Percentiles rank a stretch among this genome's conserved stretches.
phyloP scores from a whole-genome alignment of 2,329 filamentous ascomycete genomes.

The Botrytis elliptica region DNA sequence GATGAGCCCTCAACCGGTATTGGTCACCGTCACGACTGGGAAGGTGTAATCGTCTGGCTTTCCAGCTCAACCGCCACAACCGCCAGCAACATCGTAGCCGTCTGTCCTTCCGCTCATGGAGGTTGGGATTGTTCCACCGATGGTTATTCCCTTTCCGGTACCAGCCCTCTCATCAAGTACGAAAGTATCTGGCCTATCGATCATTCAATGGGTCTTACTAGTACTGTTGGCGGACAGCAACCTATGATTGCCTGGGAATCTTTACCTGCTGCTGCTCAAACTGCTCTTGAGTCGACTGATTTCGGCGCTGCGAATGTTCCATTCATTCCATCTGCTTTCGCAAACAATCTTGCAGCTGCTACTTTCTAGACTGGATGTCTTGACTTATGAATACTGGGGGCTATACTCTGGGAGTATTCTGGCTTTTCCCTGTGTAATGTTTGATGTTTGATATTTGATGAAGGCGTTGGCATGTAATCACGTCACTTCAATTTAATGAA shows the following conservation, averaged over 20 bases:
- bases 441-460: neutral
- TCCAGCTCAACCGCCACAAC: constrained; percentile 37
- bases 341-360: constrained; percentile 45
- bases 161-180: constrained; percentile 49
- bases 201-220: constrained; percentile 43
- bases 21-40: constrained; percentile 57
- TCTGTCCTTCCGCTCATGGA: constrained; percentile 54
- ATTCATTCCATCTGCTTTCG: constrained; percentile 40
- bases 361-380: constrained; percentile 31
- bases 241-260: constrained; percentile 47
- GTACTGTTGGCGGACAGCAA: constrained; percentile 41
- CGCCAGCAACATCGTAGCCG: constrained; percentile 45
- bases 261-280: constrained; percentile 40
- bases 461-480: neutral
- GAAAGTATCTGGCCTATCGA: constrained; percentile 48
- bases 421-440: neutral
- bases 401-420: neutral
- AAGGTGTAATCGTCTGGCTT: constrained; percentile 54
- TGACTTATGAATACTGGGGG: neutral
- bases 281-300: constrained; percentile 42
- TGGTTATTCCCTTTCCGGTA: constrained; percentile 44
- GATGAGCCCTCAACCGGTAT: constrained; percentile 43
- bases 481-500: neutral
- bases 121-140: constrained; percentile 46
- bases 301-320: constrained; percentile 46